Percentiles rank a stretch among this genome's conserved stretches.
phyloP scores from a whole-genome alignment of 805 yeast genomes.

The Geotrichum ghanense region DNA sequence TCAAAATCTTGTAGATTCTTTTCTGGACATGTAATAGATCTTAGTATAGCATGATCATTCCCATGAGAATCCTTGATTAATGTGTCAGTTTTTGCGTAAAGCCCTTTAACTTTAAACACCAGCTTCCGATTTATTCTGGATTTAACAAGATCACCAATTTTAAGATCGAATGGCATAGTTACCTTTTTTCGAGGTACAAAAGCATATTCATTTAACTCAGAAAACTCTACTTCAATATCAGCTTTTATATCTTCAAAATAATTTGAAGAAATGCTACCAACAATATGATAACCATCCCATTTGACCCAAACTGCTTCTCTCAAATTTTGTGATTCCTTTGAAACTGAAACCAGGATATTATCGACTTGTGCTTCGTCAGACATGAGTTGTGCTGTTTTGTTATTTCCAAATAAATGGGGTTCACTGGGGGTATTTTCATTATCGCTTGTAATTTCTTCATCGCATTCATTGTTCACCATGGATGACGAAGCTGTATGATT shows the following conservation, averaged over 20 bases:
- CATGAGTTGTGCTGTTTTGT: no score
- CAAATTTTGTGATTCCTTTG: not conserved
- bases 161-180: conserved; percentile 8
- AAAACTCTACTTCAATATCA: conserved; percentile 4
- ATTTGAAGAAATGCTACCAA: not conserved
- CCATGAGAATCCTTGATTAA: conserved; percentile 1
- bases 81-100: not conserved
- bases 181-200: conserved; percentile 1
- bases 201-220: conserved; percentile 8
- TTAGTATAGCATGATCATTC: not conserved
- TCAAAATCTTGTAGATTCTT: not conserved
- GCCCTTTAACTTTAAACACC: conserved; percentile 8
- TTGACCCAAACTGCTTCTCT: conserved; percentile 1
- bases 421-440: no score
- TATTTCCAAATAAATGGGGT: no score
- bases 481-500: not conserved
- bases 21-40: not conserved
- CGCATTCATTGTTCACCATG: not conserved
- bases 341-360: no score
- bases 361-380: no score
- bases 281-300: not conserved
- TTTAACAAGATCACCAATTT: conserved; percentile 13
- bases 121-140: conserved; percentile 8
- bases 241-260: not conserved
- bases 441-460: not conserved